Conservation (phyloP, 148 eudicot genomes). For the Simmondsia chinensis region DNA sequence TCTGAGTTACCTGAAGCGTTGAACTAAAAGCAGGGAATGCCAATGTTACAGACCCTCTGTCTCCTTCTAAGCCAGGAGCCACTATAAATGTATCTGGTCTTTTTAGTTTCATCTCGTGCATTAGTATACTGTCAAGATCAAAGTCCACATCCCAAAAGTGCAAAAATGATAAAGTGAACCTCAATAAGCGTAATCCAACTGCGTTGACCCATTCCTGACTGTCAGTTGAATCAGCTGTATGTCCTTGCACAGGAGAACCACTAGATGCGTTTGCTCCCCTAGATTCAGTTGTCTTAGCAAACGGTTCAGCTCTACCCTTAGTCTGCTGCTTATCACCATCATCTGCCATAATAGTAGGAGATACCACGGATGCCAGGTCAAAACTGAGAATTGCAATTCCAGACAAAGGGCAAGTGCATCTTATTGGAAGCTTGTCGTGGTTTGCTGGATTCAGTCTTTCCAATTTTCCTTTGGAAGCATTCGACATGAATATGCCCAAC, state of each 20-base stretch:
- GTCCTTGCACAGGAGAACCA: constrained; percentile 20
- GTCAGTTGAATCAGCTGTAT: constrained; percentile 16
- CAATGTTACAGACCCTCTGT: constrained; percentile 83
- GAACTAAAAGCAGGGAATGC: constrained; percentile 65
- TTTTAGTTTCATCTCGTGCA: constrained; percentile 65
- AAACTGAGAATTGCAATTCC: constrained; percentile 71
- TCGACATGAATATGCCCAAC: constrained; percentile 14
- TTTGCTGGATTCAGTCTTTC: constrained; percentile 19
- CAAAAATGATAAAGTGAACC: constrained; percentile 74
- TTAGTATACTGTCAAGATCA: constrained; percentile 63
- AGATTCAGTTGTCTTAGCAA: constrained; percentile 10
- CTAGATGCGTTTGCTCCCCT: constrained; percentile 12
- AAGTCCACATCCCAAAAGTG: constrained; percentile 83
- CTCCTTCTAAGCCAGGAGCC: constrained; percentile 87
- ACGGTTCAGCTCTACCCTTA: constrained; percentile 12
- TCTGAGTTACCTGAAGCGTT: constrained; percentile 63
- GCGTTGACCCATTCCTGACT: constrained; percentile 19
- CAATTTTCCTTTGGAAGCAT: constrained; percentile 20
- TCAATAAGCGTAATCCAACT: constrained; percentile 43
- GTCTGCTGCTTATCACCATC: constrained; percentile 17
- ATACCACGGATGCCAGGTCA: constrained; percentile 64
- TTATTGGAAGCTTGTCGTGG: constrained; percentile 41
- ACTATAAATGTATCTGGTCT: constrained; percentile 44
- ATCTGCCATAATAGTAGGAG: constrained; percentile 24
- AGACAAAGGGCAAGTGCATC: constrained; percentile 67